Evolutionary conservation across 2,329 filamentous ascomycete genomes (phyloP).

Genomic region (Diplodia mutila): DNA sequence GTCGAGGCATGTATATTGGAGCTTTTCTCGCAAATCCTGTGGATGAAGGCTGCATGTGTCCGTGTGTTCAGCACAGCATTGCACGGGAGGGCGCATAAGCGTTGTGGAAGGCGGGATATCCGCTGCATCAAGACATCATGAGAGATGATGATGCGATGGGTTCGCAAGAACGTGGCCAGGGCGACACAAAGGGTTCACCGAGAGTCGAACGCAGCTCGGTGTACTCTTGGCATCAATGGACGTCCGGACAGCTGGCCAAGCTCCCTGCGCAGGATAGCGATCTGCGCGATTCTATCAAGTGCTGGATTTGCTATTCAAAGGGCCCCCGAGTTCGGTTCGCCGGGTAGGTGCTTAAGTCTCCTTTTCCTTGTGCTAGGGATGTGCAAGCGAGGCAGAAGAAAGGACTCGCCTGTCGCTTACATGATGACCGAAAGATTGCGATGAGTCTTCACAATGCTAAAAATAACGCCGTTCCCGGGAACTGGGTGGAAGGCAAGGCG

Average conservation of each 20-base stretch:
- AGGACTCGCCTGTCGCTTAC: background rate
- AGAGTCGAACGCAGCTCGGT: background rate
- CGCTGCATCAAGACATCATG: background rate
- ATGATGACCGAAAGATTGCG: background rate
- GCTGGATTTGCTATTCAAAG: background rate
- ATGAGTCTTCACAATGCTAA: background rate
- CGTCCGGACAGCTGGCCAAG: background rate
- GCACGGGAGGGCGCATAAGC: background rate
- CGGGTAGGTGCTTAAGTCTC: constrained; percentile 5
- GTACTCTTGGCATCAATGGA: background rate
- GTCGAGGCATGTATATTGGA: background rate
- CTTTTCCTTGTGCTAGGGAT: background rate
- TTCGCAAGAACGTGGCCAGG: background rate
- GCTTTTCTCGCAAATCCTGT: background rate
- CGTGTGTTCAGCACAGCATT: too few relatives aligned
- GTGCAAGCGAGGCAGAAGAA: background rate
- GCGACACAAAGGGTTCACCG: background rate
- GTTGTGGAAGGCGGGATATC: background rate
- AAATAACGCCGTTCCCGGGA: background rate
- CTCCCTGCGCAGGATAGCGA: background rate
- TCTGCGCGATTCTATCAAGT: background rate
- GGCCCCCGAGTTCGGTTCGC: background rate
- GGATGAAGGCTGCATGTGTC: background rate
- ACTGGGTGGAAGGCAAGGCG: background rate
- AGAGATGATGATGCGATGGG: background rate